Evolutionary conservation across 805 yeast species (phyloP).

Genomic region (Wickerhamomyces bovis): DNA sequence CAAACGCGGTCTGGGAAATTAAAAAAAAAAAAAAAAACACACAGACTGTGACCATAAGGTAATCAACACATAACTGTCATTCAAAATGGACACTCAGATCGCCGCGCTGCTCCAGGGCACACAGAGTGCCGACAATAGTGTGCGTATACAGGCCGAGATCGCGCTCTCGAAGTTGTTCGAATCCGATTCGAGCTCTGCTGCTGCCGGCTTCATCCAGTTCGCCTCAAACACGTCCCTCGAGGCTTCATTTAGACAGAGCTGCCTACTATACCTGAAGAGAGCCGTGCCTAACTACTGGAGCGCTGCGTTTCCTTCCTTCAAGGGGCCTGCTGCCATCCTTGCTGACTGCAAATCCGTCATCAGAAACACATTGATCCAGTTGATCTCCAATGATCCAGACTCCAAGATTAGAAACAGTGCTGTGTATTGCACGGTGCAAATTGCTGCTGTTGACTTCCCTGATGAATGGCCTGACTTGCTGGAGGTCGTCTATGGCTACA

Average conservation of each 20-base stretch:
- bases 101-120: slow-evolving; percentile 23
- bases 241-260: slow-evolving; percentile 48
- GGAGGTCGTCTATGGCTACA: slow-evolving; percentile 38
- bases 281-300: slow-evolving; percentile 76
- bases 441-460: slow-evolving; percentile 86
- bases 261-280: slow-evolving; percentile 60
- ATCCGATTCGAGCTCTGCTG: slow-evolving; percentile 43
- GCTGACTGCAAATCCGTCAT: slow-evolving; percentile 46
- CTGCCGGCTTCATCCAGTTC: slow-evolving; percentile 36
- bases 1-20: neutral
- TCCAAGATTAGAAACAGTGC: slow-evolving; percentile 61
- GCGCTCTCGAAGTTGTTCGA: slow-evolving; percentile 35
- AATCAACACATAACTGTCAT: neutral
- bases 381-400: slow-evolving; percentile 39
- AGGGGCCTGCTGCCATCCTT: slow-evolving; percentile 59
- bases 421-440: slow-evolving; percentile 73
- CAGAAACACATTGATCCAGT: slow-evolving; percentile 42
- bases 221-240: slow-evolving; percentile 29
- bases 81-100: slow-evolving; percentile 8
- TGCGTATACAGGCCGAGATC: slow-evolving; percentile 26
- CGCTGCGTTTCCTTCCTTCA: slow-evolving; percentile 69
- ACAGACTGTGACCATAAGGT: too few relatives aligned
- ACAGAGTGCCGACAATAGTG: slow-evolving; percentile 34
- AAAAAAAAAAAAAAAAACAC: neutral
- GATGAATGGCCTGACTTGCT: slow-evolving; percentile 90